A percentile compares a stretch with the other conserved stretches of the same genome.
Evolutionary conservation across 805 yeast genomes (phyloP).

Genomic region (Brettanomyces custersianus): DNA sequence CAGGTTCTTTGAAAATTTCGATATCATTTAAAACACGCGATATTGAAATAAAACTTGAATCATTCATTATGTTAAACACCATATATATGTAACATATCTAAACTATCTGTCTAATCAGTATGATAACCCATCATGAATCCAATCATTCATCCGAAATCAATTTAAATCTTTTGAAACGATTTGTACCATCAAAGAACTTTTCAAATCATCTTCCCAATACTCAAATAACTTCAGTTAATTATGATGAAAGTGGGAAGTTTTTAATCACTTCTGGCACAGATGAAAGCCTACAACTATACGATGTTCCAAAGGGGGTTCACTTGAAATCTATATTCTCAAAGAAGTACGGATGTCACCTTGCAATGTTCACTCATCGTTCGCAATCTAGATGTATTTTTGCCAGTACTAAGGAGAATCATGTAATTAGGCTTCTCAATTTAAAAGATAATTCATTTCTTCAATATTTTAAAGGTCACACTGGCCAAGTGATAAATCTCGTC

Average conservation of each 20-base stretch:
- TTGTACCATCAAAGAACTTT: slow-evolving; percentile 31
- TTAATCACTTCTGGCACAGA: slow-evolving; percentile 71
- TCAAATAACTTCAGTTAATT: slow-evolving; percentile 62
- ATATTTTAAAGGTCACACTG: slow-evolving; percentile 83
- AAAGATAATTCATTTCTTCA: slow-evolving; percentile 73
- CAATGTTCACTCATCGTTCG: slow-evolving; percentile 70
- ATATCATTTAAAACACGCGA: no score
- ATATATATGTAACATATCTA: no score
- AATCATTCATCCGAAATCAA: neutral
- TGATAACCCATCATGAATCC: neutral
- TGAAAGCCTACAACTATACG: slow-evolving; percentile 78
- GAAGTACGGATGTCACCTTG: slow-evolving; percentile 87
- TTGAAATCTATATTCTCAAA: slow-evolving; percentile 66
- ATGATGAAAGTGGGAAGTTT: slow-evolving; percentile 76
- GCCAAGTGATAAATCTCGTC: slow-evolving; percentile 61
- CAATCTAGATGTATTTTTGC: slow-evolving; percentile 48
- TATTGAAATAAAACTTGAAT: no score
- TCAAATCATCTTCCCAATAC: slow-evolving; percentile 35
- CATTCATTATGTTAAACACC: no score
- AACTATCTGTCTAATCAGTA: no score
- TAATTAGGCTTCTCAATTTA: slow-evolving; percentile 66
- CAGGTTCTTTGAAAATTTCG: no score
- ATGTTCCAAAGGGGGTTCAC: slow-evolving; percentile 58
- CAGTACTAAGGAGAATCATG: slow-evolving; percentile 72
- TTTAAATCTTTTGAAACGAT: slow-evolving; percentile 2